These are phyloP conservation scores for Malus sieversii DNA, from an alignment of 306 rosid species.

Conservation along the genomic window DNA sequence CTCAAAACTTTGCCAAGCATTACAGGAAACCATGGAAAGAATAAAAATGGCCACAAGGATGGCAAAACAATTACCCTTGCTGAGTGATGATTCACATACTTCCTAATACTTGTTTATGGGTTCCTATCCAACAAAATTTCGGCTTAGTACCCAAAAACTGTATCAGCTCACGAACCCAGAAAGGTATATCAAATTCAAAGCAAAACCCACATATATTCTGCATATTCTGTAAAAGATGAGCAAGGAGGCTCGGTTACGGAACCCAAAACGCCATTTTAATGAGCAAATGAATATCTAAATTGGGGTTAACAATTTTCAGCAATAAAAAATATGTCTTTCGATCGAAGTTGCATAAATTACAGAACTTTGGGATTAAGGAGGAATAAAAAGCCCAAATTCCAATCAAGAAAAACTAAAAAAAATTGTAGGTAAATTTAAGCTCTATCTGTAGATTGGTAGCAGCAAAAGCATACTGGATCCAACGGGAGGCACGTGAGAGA, in stretches of 20 bases:
- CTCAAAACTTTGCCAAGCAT: too few relatives aligned
- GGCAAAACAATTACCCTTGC: slow-evolving; percentile 32
- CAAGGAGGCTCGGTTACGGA: slow-evolving; percentile 15
- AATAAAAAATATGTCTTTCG: slow-evolving; percentile 33
- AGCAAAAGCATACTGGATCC: too few relatives aligned
- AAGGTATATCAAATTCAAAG: slow-evolving; percentile 17
- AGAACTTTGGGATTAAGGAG: slow-evolving; percentile 28
- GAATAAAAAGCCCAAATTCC: too few relatives aligned
- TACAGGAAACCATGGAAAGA: too few relatives aligned
- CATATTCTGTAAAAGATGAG: slow-evolving; percentile 8
- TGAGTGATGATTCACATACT: slow-evolving; percentile 58
- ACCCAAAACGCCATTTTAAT: slow-evolving; percentile 17
- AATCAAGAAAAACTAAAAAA: too few relatives aligned
- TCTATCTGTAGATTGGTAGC: too few relatives aligned
- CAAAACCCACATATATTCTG: slow-evolving; percentile 27
- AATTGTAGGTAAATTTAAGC: too few relatives aligned
- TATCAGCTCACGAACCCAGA: slow-evolving; percentile 17
- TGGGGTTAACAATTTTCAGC: slow-evolving; percentile 18
- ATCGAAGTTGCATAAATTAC: slow-evolving; percentile 12
- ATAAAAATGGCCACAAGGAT: too few relatives aligned
- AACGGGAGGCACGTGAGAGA: too few relatives aligned
- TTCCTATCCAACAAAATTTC: slow-evolving; percentile 10
- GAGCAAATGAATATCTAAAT: slow-evolving; percentile 7
- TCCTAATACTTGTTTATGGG: slow-evolving; percentile 62
- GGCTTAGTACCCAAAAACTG: slow-evolving; percentile 17